Percentiles rank a stretch among this genome's conserved stretches.
phyloP scores from a whole-genome alignment of 257 asterid species.

The Solanum gracilifrons region DNA sequence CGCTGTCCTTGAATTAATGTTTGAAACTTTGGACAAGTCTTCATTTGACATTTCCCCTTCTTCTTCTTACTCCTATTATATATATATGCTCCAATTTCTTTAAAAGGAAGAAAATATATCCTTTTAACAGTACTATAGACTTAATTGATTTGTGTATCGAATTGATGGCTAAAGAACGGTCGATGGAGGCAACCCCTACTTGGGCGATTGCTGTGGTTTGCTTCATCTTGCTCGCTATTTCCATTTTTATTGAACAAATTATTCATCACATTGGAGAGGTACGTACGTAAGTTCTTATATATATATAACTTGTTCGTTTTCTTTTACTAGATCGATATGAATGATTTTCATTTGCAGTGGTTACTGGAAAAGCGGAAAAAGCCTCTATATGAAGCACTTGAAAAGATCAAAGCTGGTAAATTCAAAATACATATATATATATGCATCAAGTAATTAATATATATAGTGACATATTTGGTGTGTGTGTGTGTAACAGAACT shows the following conservation, averaged over 20 bases:
- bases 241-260: conserved; percentile 9
- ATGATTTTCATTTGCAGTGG: conserved; percentile 8
- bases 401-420: conserved; percentile 22
- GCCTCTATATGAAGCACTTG: conserved; percentile 19
- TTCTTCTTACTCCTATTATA: neutral
- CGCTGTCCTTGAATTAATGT: neutral
- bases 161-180: neutral
- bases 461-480: neutral
- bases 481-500: conserved; percentile 8
- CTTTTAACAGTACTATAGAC: neutral
- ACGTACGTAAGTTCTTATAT: neutral
- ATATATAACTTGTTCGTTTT: neutral
- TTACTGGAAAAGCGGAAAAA: conserved; percentile 8
- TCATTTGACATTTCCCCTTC: neutral
- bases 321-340: neutral
- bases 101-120: neutral
- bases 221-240: conserved; percentile 5
- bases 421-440: neutral
- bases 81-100: neutral
- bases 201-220: conserved; percentile 14
- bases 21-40: neutral
- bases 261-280: conserved; percentile 14
- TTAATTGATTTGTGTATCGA: neutral
- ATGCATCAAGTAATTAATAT: neutral
- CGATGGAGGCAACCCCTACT: conserved; percentile 12